A percentile compares a stretch with the other conserved stretches of the same genome.
These are phyloP conservation scores for Aspergillus nidulans DNA, from an alignment of 495 filamentous ascomycete species.

Conservation along the genomic window DNA sequence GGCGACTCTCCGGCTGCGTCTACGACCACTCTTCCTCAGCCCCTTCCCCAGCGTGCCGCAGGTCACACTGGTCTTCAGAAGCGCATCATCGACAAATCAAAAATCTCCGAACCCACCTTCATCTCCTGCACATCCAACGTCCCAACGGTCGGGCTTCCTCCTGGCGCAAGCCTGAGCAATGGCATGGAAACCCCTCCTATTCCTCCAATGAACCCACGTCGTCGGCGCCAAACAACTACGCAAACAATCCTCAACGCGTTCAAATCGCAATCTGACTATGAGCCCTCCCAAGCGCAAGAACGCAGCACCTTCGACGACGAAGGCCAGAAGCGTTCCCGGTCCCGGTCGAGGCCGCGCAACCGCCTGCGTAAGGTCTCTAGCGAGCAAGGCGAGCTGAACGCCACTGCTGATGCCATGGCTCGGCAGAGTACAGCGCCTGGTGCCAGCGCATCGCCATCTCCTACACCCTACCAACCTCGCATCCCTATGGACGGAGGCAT, in stretches of 20 bases:
- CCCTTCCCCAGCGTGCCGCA: constrained; percentile 27
- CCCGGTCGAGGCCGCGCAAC: constrained; percentile 38
- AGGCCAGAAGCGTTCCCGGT: constrained; percentile 41
- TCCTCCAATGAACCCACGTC: constrained; percentile 67
- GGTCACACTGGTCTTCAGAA: constrained; percentile 44
- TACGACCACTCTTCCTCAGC: constrained; percentile 16
- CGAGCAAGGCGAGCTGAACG: constrained; percentile 42
- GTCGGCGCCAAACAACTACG: constrained; percentile 54
- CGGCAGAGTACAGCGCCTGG: constrained; percentile 38
- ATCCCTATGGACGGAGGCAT: constrained; percentile 42
- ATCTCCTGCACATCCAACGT: constrained; percentile 73
- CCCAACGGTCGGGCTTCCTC: constrained; percentile 58
- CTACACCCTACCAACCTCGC: constrained; percentile 36
- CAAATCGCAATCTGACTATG: constrained; percentile 15
- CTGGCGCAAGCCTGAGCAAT: constrained; percentile 41
- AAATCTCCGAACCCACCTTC: constrained; percentile 81
- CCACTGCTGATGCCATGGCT: constrained; percentile 18
- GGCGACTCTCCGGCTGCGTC: constrained; percentile 20
- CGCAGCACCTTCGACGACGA: constrained; percentile 48
- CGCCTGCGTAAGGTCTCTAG: constrained; percentile 52
- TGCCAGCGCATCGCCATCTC: constrained; percentile 23
- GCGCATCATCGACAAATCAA: constrained; percentile 63
- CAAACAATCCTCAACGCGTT: constrained; percentile 51
- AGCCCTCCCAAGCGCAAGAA: constrained; percentile 27
- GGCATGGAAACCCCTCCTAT: constrained; percentile 50